Evolutionary conservation across 805 yeast genomes (phyloP).

Genomic region (Cyberlindnera euphorbiae): DNA sequence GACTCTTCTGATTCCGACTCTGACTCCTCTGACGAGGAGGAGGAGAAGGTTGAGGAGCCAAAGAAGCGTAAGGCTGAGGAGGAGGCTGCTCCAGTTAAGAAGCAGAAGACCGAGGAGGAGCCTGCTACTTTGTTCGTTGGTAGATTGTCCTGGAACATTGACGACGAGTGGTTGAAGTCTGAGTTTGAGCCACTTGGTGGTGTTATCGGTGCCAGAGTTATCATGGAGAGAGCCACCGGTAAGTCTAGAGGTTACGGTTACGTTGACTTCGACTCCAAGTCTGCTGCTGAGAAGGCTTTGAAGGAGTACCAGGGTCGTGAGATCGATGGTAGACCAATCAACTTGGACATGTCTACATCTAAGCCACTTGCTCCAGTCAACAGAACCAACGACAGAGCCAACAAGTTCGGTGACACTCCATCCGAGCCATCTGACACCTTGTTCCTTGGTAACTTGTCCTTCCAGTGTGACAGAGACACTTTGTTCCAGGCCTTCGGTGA

Average conservation of each 20-base stretch:
- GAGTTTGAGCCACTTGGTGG: constrained; percentile 85
- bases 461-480: constrained; percentile 79
- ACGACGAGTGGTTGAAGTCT: constrained; percentile 86
- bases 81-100: constrained; percentile 30
- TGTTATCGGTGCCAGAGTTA: constrained; percentile 84
- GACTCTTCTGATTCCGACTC: constrained; percentile 20
- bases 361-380: constrained; percentile 59
- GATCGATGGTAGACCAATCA: constrained; percentile 95
- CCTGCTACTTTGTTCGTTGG: constrained; percentile 94
- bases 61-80: constrained; percentile 35
- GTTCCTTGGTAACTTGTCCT: constrained; percentile 93
- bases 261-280: constrained; percentile 82
- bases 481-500: constrained; percentile 69
- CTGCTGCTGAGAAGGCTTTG: constrained; percentile 82
- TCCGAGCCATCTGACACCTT: constrained; percentile 93
- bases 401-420: constrained; percentile 83
- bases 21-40: constrained; percentile 8
- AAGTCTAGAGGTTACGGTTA: constrained; percentile 97
- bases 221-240: constrained; percentile 86
- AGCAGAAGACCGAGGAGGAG: constrained; percentile 43
- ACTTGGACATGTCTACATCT: constrained; percentile 85
- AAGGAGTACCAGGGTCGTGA: constrained; percentile 85
- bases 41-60: constrained; percentile 24
- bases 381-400: constrained; percentile 72
- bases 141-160: constrained; percentile 94